phyloP scores from a whole-genome alignment of 2,329 filamentous ascomycete genomes.

The Pestalotiopsis sp. region DNA sequence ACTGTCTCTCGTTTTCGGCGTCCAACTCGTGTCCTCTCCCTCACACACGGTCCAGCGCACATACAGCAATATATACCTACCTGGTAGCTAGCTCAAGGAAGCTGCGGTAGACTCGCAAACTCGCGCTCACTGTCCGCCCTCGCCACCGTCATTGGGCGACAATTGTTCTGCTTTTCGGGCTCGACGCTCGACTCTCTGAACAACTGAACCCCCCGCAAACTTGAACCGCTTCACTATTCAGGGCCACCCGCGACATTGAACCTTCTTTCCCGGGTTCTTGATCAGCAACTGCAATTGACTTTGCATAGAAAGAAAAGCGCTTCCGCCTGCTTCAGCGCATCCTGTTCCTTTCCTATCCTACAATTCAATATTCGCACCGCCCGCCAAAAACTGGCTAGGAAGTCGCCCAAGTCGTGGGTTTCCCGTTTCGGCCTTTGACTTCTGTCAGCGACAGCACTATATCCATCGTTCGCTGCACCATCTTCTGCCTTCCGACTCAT shows the following conservation, averaged over 20 bases:
- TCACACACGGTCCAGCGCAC: neutral
- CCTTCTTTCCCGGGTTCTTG: neutral
- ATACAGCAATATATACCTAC: neutral
- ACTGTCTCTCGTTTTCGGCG: slow-evolving; percentile 6
- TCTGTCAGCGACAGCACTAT: neutral
- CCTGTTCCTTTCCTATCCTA: neutral
- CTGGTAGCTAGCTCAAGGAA: neutral
- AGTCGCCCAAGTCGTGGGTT: neutral
- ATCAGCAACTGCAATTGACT: neutral
- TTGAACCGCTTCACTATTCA: neutral
- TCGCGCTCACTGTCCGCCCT: neutral
- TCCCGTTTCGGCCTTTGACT: neutral
- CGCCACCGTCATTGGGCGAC: neutral
- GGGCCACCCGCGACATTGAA: neutral
- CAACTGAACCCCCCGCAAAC: neutral
- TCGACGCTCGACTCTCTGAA: neutral
- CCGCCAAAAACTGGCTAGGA: neutral
- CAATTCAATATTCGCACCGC: neutral
- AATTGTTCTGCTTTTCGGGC: neutral
- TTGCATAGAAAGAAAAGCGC: neutral
- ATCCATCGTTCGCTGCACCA: neutral
- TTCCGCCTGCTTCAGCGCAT: neutral
- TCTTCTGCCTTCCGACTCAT: neutral
- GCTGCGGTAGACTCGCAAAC: neutral
- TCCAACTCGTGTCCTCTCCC: neutral